These are phyloP conservation scores for Tolypocladium inflatum DNA, from an alignment of 2,329 filamentous ascomycete genomes.

Conservation along the genomic window DNA sequence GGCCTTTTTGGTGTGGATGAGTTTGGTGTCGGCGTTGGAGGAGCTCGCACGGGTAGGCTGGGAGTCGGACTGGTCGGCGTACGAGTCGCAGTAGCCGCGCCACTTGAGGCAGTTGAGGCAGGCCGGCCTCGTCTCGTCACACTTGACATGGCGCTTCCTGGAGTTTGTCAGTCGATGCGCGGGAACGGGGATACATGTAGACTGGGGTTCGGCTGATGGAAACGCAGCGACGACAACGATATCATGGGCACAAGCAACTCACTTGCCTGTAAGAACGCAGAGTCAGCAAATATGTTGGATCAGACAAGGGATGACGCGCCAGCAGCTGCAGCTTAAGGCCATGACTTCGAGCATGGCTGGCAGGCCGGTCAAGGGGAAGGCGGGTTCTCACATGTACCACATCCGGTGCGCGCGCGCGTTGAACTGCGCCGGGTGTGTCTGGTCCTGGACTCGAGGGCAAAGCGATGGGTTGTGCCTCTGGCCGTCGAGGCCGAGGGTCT, in stretches of 20 bases:
- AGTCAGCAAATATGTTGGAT: constrained; percentile 1
- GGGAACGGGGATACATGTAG: background rate
- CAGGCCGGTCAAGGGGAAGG: background rate
- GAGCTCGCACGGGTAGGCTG: constrained; percentile 3
- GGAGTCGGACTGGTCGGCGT: constrained; percentile 10
- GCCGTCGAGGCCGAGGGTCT: constrained; percentile 5
- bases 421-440: constrained; percentile 28
- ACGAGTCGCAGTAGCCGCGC: constrained; percentile 28
- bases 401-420: constrained; percentile 26
- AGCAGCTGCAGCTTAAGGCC: background rate
- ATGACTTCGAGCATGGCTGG: background rate
- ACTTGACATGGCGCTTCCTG: constrained; percentile 32
- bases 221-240: background rate
- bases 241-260: constrained; percentile 7
- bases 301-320: background rate
- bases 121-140: constrained; percentile 29
- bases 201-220: background rate
- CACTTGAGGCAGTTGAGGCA: constrained; percentile 32
- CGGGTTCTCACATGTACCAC: constrained; percentile 23
- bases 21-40: constrained; percentile 12
- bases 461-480: constrained; percentile 22
- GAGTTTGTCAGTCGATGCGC: background rate
- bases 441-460: constrained; percentile 26
- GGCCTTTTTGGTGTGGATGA: constrained; percentile 20
- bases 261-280: constrained; percentile 19